phyloP scores from a whole-genome alignment of 73 alveolate species.

The Tetrahymena elliotti region DNA sequence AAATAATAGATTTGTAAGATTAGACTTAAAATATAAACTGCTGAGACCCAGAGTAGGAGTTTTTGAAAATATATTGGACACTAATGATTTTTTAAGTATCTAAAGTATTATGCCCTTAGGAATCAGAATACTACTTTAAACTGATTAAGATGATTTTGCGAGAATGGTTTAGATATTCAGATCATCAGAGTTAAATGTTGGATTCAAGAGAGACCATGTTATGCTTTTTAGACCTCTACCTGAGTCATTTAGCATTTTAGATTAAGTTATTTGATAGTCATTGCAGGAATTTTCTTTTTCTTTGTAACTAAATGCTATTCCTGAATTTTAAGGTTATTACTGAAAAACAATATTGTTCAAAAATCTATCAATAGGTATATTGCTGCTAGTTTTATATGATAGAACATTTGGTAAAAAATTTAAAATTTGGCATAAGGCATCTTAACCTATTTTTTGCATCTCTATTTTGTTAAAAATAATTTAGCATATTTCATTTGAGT shows the following conservation, averaged over 20 bases:
- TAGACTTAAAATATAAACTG: neutral
- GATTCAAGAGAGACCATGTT: neutral
- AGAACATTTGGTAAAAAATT: neutral
- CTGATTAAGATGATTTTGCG: neutral
- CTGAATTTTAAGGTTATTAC: neutral
- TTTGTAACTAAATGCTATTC: neutral
- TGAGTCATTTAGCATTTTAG: neutral
- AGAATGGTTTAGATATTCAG: neutral
- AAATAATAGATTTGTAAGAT: neutral
- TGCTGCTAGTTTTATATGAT: neutral
- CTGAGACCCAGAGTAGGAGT: neutral
- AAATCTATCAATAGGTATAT: neutral
- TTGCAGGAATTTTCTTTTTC: neutral
- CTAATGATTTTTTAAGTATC: neutral
- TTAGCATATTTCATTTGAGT: neutral
- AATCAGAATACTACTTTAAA: neutral
- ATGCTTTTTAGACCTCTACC: neutral
- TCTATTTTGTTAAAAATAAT: neutral
- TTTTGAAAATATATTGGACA: neutral
- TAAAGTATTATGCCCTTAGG: neutral
- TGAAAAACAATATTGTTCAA: neutral
- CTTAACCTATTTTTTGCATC: neutral
- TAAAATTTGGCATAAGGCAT: neutral
- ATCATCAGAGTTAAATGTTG: neutral
- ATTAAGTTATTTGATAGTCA: neutral